Evolutionary conservation across 2,329 filamentous ascomycete genomes (phyloP).

Genomic region (Truncatella angustata): DNA sequence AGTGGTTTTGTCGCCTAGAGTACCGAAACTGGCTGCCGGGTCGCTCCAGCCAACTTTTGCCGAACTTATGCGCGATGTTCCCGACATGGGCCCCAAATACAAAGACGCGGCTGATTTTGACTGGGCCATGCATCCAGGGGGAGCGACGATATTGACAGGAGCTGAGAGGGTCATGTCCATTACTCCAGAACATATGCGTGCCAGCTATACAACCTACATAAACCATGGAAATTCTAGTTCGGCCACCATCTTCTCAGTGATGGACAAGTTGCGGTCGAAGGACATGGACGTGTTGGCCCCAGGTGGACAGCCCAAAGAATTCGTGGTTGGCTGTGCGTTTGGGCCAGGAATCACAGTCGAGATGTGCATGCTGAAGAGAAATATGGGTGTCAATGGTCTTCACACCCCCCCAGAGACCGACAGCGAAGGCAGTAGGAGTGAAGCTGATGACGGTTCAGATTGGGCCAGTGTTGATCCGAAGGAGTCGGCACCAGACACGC

Average conservation of each 20-base stretch:
- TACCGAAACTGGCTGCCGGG: constrained; percentile 54
- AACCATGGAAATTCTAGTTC: constrained; percentile 69
- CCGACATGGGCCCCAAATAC: constrained; percentile 42
- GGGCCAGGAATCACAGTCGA: constrained; percentile 68
- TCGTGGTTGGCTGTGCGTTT: constrained; percentile 67
- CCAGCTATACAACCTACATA: constrained; percentile 68
- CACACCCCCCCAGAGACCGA: constrained; percentile 55
- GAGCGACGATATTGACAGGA: constrained; percentile 63
- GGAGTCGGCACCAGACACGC: constrained; percentile 17
- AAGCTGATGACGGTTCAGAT: constrained; percentile 35
- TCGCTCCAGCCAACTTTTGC: constrained; percentile 53
- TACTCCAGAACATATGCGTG: constrained; percentile 62
- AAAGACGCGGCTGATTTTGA: constrained; percentile 58
- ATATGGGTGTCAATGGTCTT: constrained; percentile 36
- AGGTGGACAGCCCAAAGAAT: constrained; percentile 47
- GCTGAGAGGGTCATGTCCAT: constrained; percentile 59
- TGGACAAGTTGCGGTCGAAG: constrained; percentile 58
- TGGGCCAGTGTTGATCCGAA: constrained; percentile 24
- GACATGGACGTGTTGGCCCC: constrained; percentile 59
- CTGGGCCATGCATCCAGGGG: constrained; percentile 73
- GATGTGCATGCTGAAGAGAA: constrained; percentile 63
- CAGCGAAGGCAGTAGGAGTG: constrained; percentile 44
- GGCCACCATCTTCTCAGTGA: constrained; percentile 66
- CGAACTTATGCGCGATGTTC: constrained; percentile 49
- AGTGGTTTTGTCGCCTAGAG: constrained; percentile 60